A percentile compares a stretch with the other conserved stretches of the same genome.
Conservation (phyloP, 805 yeast genomes). For the Pichia occidentalis region DNA sequence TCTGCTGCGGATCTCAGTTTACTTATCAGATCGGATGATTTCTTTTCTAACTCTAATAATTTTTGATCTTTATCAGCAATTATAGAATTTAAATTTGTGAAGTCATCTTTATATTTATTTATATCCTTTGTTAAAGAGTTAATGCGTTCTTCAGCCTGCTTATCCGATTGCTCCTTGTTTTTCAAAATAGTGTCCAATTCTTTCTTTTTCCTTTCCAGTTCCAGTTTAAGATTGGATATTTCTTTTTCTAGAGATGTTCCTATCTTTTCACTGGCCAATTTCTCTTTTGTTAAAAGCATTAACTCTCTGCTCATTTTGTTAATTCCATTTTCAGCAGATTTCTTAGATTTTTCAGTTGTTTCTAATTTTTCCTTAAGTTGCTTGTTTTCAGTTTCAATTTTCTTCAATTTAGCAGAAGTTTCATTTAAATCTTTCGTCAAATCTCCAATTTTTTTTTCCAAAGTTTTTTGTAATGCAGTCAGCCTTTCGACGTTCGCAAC, state of each 20-base stretch:
- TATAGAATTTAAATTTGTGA: constrained; percentile 20
- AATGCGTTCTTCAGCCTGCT: constrained; percentile 18
- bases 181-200: constrained; percentile 22
- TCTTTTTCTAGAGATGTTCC: constrained; percentile 40
- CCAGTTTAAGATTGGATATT: constrained; percentile 25
- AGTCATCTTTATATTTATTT: constrained; percentile 20
- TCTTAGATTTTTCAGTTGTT: constrained; percentile 31
- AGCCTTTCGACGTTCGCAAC: constrained; percentile 24
- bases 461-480: constrained; percentile 19
- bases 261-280: constrained; percentile 42
- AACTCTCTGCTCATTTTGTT: constrained; percentile 87
- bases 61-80: constrained; percentile 23
- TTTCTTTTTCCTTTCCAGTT: constrained; percentile 30
- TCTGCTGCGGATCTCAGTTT: constrained; percentile 26
- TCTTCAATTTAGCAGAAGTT: constrained; percentile 16
- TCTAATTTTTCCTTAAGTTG: constrained; percentile 28
- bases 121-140: constrained; percentile 17
- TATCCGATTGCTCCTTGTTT: constrained; percentile 20
- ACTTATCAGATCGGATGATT: constrained; percentile 16
- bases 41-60: constrained; percentile 20
- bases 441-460: constrained; percentile 30
- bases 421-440: constrained; percentile 20
- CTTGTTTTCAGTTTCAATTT: constrained; percentile 19
- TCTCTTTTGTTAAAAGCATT: constrained; percentile 55
- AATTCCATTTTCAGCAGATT: constrained; percentile 71